Conservation (phyloP, 75 land plant species). For the Gnetum montanum region DNA sequence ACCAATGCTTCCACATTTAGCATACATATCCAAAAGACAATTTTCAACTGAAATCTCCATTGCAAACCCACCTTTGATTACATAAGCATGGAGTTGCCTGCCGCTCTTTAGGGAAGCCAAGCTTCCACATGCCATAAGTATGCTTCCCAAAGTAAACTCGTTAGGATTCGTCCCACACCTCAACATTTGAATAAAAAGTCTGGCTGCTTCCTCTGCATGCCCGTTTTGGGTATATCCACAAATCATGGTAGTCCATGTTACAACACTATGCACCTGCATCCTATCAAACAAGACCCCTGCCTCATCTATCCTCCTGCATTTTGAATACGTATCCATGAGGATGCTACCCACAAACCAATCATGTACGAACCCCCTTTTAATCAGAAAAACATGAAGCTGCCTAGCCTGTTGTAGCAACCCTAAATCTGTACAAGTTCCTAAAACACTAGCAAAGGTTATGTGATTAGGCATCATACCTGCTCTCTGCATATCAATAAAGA, state of each 20-base stretch:
- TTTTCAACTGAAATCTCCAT: constrained; percentile 19
- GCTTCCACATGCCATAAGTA: constrained; percentile 42
- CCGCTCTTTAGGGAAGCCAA: constrained; percentile 22
- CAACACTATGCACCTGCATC: constrained; percentile 20
- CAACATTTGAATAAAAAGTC: constrained; percentile 26
- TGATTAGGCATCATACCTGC: constrained; percentile 29
- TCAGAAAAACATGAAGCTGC: constrained; percentile 42
- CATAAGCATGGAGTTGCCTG: constrained; percentile 28
- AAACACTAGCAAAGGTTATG: constrained; percentile 37
- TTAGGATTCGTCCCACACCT: constrained; percentile 24
- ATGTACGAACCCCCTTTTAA: constrained; percentile 21
- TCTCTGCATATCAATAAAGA: constrained; percentile 32
- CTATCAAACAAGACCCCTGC: constrained; percentile 24
- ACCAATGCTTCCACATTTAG: constrained; percentile 41
- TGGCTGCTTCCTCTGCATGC: constrained; percentile 20
- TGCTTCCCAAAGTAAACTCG: constrained; percentile 26
- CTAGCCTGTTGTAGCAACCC: constrained; percentile 25
- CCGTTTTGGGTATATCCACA: constrained; percentile 29
- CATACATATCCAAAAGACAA: constrained; percentile 54
- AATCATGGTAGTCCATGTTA: constrained; percentile 53
- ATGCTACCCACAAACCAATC: constrained; percentile 38
- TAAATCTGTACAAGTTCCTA: constrained; percentile 24
- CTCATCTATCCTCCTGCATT: constrained; percentile 19
- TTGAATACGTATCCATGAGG: constrained; percentile 40
- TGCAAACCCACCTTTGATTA: constrained; percentile 14